Evolutionary conservation across 441 rosid genomes (phyloP).

Genomic region (Pelargonium fulgidum): DNA sequence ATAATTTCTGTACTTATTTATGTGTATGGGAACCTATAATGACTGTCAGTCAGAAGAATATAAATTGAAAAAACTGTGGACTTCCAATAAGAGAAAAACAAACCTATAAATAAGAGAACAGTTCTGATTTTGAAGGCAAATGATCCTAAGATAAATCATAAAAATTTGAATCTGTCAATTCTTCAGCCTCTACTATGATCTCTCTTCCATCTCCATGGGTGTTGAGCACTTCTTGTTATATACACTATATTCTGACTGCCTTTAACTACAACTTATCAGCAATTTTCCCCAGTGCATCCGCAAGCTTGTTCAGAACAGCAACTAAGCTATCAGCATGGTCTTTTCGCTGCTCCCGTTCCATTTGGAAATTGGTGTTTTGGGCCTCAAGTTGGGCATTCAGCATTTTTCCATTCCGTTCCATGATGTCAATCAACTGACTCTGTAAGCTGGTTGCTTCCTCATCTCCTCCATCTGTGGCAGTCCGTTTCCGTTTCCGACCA

Average conservation of each 20-base stretch:
- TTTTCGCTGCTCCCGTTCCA: slow-evolving; percentile 9
- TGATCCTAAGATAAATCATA: slow-evolving; percentile 23
- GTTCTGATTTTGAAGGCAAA: slow-evolving; percentile 9
- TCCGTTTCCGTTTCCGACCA: slow-evolving; percentile 58
- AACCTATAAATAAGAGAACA: slow-evolving; percentile 14
- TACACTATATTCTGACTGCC: slow-evolving; percentile 20
- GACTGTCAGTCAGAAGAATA: slow-evolving; percentile 15
- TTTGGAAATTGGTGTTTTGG: neutral
- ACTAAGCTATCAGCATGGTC: slow-evolving; percentile 8
- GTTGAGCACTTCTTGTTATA: slow-evolving; percentile 22
- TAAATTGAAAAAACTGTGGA: neutral
- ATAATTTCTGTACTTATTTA: slow-evolving; percentile 22
- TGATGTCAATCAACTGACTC: neutral
- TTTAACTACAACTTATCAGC: slow-evolving; percentile 58
- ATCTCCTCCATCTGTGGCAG: slow-evolving; percentile 36
- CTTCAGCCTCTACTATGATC: slow-evolving; percentile 19
- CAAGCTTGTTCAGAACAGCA: slow-evolving; percentile 6
- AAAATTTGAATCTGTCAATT: slow-evolving; percentile 21
- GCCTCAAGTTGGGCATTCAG: slow-evolving; percentile 9
- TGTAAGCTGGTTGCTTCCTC: slow-evolving; percentile 19
- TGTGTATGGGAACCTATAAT: slow-evolving; percentile 20
- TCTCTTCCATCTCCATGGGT: neutral
- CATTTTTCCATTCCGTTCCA: slow-evolving; percentile 7
- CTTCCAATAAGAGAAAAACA: neutral
- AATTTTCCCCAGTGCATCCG: slow-evolving; percentile 5